Evolutionary conservation across 148 eudicot genomes (phyloP).

Genomic region (Fallopia convolvulus): DNA sequence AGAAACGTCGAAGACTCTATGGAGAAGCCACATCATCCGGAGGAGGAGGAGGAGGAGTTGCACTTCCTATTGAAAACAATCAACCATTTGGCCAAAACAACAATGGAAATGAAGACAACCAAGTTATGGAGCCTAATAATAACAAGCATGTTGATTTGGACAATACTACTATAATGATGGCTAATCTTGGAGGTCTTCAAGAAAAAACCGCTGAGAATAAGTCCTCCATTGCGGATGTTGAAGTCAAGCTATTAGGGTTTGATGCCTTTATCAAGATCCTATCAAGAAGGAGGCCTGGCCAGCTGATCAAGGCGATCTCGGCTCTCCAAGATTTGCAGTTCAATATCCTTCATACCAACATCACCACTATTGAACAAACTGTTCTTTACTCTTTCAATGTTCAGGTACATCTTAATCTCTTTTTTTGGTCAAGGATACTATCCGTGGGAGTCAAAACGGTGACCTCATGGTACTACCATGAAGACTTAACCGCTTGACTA

Average conservation of each 20-base stretch:
- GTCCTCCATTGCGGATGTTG: conserved; percentile 76
- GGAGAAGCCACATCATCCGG: conserved; percentile 75
- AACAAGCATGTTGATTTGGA: conserved; percentile 32
- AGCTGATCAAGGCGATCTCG: conserved; percentile 70
- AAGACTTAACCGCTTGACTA: too few species aligned
- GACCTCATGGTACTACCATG: too few species aligned
- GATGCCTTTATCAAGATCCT: conserved; percentile 89
- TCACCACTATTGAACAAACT: conserved; percentile 93
- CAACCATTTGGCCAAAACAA: conserved; percentile 15
- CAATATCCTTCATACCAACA: conserved; percentile 76
- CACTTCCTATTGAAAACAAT: conserved; percentile 43
- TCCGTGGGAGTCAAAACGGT: too few species aligned
- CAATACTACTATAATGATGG: conserved; percentile 4
- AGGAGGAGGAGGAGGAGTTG: conserved; percentile 16
- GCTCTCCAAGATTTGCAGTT: conserved; percentile 82
- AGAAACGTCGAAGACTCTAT: conserved; percentile 69
- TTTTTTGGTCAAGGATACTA: too few species aligned
- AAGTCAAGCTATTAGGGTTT: conserved; percentile 78
- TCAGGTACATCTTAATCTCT: conserved; percentile 36
- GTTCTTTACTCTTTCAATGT: conserved; percentile 96
- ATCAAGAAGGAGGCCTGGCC: conserved; percentile 76
- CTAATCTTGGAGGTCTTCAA: conserved; percentile 19
- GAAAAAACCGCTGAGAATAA: conserved; percentile 86
- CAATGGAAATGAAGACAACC: conserved; percentile 46
- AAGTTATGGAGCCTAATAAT: conserved; percentile 15